These are phyloP conservation scores for Amanita molliuscula DNA, from an alignment of 768 basidiomycete genomes.

Conservation along the genomic window DNA sequence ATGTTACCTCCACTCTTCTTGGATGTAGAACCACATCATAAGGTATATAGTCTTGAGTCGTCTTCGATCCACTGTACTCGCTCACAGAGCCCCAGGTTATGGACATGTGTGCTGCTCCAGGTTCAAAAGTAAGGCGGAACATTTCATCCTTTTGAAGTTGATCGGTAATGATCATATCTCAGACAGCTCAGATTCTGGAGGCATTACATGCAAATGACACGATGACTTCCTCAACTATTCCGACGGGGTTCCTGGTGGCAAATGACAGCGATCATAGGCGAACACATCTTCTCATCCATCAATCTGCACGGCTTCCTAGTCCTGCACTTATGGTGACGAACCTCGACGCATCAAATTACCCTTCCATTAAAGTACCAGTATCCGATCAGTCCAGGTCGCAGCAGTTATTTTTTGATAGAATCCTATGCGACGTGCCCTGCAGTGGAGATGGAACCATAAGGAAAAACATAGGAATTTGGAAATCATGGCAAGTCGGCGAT, in stretches of 20 bases:
- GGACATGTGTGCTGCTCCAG: constrained; percentile 98
- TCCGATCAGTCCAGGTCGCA: constrained; percentile 25
- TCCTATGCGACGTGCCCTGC: constrained; percentile 95
- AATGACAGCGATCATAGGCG: constrained; percentile 95
- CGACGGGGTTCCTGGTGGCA: constrained; percentile 82
- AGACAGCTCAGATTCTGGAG: constrained; percentile 96
- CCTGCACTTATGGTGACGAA: constrained; percentile 94
- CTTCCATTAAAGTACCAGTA: constrained; percentile 44
- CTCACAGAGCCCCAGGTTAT: constrained; percentile 45
- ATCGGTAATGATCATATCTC: constrained; percentile 3
- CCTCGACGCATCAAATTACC: constrained; percentile 85
- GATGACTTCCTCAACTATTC: constrained; percentile 50
- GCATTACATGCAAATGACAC: constrained; percentile 79
- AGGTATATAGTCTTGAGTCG: constrained; percentile 31
- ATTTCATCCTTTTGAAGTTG: neutral
- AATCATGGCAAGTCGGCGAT: constrained; percentile 78
- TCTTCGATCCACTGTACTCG: neutral
- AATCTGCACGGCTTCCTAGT: constrained; percentile 87
- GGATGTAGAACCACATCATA: constrained; percentile 89
- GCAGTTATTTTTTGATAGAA: constrained; percentile 79
- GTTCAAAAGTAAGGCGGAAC: constrained; percentile 63
- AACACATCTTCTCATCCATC: constrained; percentile 94
- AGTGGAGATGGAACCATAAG: constrained; percentile 94
- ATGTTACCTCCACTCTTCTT: constrained; percentile 98
- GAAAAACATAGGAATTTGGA: constrained; percentile 96